These are phyloP conservation scores for Dictyophora rubrovolvata DNA, from an alignment of 768 basidiomycete genomes.

Conservation along the genomic window DNA sequence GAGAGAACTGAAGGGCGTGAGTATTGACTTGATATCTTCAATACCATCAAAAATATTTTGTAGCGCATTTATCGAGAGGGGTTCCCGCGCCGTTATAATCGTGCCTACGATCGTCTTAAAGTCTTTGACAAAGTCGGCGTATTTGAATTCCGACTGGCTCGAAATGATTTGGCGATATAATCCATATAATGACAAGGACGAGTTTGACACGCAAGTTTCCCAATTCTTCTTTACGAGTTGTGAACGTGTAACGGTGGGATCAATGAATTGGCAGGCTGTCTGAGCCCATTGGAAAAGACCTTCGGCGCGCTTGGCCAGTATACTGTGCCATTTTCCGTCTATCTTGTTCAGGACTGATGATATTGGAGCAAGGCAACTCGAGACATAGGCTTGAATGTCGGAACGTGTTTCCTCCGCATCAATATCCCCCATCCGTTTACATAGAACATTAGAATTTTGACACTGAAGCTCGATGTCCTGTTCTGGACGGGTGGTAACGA, in stretches of 20 bases:
- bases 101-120: slow-evolving; percentile 16
- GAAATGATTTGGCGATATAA: slow-evolving; percentile 16
- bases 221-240: background rate
- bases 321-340: background rate
- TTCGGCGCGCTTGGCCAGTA: slow-evolving; percentile 18
- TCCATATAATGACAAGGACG: slow-evolving; percentile 10
- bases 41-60: slow-evolving; percentile 12
- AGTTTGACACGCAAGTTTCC: slow-evolving; percentile 12
- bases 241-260: slow-evolving; percentile 6
- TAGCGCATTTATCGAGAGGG: slow-evolving; percentile 11
- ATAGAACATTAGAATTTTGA: background rate
- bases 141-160: slow-evolving; percentile 12
- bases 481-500: slow-evolving; percentile 21
- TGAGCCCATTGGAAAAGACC: slow-evolving; percentile 24
- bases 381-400: background rate
- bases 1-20: slow-evolving; percentile 9
- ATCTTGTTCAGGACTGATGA: background rate
- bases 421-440: background rate
- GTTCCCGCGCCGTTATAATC: slow-evolving; percentile 17
- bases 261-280: slow-evolving; percentile 19
- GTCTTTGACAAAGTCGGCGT: slow-evolving; percentile 4
- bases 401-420: background rate
- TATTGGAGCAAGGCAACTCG: background rate
- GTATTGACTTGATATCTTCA: background rate
- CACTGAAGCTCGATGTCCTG: slow-evolving; percentile 9